Percentiles rank a stretch among this genome's conserved stretches.
phyloP scores from a whole-genome alignment of 2,329 filamentous ascomycete species.

The Penicillium palitans region DNA sequence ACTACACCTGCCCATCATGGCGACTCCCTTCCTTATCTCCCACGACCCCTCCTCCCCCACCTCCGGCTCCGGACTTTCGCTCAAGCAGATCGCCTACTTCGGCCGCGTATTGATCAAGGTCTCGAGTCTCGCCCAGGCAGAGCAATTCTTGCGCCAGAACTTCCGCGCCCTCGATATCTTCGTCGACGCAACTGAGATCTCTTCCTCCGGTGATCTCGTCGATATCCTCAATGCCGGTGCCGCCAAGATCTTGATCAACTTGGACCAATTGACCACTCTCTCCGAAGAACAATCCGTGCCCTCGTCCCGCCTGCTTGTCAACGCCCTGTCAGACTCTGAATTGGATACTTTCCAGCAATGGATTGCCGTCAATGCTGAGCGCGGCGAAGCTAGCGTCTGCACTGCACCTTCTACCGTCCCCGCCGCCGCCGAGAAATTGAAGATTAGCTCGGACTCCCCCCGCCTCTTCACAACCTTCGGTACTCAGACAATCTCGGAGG shows the following conservation, averaged over 20 bases:
- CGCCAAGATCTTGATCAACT: constrained; percentile 76
- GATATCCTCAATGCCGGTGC: constrained; percentile 83
- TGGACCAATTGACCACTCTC: constrained; percentile 63
- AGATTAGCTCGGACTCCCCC: constrained; percentile 41
- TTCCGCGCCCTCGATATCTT: constrained; percentile 62
- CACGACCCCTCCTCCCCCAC: constrained; percentile 45
- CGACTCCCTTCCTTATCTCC: constrained; percentile 45
- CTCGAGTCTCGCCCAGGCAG: constrained; percentile 40
- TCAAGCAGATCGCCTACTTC: constrained; percentile 59
- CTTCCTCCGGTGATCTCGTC: constrained; percentile 70
- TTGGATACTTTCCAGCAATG: constrained; percentile 43
- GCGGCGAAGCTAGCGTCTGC: constrained; percentile 38
- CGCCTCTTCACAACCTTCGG: constrained; percentile 43
- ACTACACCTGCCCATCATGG: constrained; percentile 34
- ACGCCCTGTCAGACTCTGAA: constrained; percentile 45
- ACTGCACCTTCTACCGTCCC: constrained; percentile 41
- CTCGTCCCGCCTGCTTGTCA: constrained; percentile 59
- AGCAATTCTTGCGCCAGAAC: constrained; percentile 58
- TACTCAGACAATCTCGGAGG: constrained; percentile 45
- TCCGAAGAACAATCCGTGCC: constrained; percentile 53
- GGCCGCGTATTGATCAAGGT: constrained; percentile 58
- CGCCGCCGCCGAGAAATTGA: constrained; percentile 39
- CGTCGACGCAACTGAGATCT: constrained; percentile 72
- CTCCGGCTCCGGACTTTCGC: constrained; percentile 53
- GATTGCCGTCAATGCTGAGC: constrained; percentile 39